Conservation (phyloP, 768 basidiomycete species). For the Neoboletus subvelutipes region DNA sequence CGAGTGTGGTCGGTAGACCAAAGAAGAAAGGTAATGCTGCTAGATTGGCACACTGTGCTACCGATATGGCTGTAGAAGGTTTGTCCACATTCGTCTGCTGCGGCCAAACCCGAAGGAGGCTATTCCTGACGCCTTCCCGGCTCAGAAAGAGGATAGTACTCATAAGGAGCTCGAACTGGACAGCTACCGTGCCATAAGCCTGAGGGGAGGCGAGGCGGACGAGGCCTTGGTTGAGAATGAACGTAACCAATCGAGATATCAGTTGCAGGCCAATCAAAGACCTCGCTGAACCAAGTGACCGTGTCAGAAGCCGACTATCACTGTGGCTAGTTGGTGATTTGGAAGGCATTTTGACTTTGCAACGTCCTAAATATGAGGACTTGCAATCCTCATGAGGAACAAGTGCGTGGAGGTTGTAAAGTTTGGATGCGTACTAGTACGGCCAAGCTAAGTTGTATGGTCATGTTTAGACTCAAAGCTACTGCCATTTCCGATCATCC, state of each 20-base stretch:
- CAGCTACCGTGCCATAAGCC: slow-evolving; percentile 85
- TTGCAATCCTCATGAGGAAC: slow-evolving; percentile 4
- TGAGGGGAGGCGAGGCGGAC: slow-evolving; percentile 81
- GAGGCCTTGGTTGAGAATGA: slow-evolving; percentile 83
- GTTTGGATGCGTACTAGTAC: neutral
- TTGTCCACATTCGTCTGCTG: slow-evolving; percentile 10
- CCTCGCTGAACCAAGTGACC: slow-evolving; percentile 43
- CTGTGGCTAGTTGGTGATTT: neutral
- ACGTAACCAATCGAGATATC: slow-evolving; percentile 81
- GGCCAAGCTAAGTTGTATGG: slow-evolving; percentile 9
- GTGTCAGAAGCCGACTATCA: slow-evolving; percentile 22
- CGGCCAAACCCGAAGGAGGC: slow-evolving; percentile 63
- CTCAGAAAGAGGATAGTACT: slow-evolving; percentile 90
- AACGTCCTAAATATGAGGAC: slow-evolving; percentile 2
- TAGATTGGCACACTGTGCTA: slow-evolving; percentile 42
- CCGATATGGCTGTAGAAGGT: neutral
- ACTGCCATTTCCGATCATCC: neutral
- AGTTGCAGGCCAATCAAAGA: slow-evolving; percentile 87
- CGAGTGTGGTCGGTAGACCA: slow-evolving; percentile 63
- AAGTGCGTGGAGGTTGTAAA: neutral
- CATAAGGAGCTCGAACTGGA: slow-evolving; percentile 91
- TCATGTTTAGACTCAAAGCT: slow-evolving; percentile 6
- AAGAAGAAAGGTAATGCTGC: slow-evolving; percentile 64
- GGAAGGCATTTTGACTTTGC: slow-evolving; percentile 11
- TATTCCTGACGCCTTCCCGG: slow-evolving; percentile 89